Conservation (phyloP, 1,139 yeast genomes). For the Yamadazyma sp. region DNA sequence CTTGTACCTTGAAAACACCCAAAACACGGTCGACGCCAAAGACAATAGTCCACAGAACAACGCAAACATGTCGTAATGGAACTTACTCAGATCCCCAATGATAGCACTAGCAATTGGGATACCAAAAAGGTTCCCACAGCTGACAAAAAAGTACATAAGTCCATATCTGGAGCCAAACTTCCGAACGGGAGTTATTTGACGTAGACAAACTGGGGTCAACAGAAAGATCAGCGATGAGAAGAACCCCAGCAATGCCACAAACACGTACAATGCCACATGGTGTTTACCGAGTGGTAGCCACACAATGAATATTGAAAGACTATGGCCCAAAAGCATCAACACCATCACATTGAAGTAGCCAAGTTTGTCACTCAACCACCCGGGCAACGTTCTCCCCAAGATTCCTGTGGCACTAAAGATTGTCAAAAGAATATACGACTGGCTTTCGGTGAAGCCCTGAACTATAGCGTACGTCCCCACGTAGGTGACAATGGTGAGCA, state of each 20-base stretch:
- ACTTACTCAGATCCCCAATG: conserved; percentile 32
- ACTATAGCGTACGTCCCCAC: conserved; percentile 45
- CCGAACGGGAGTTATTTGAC: conserved; percentile 32
- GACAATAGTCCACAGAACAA: conserved; percentile 36
- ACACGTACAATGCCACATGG: conserved; percentile 30
- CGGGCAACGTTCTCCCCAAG: conserved; percentile 40
- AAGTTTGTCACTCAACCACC: conserved; percentile 34
- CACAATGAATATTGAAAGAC: conserved; percentile 31
- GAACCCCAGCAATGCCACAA: conserved; percentile 30
- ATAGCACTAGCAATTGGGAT: conserved; percentile 48
- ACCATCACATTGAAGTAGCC: conserved; percentile 44
- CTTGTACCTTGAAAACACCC: conserved; percentile 33
- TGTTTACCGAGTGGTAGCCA: conserved; percentile 43
- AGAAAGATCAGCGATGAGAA: conserved; percentile 28
- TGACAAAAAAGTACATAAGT: conserved; percentile 36
- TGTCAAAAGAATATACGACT: conserved; percentile 37
- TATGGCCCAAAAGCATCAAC: conserved; percentile 31
- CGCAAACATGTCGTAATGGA: conserved; percentile 34
- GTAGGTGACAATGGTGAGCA: conserved; percentile 49
- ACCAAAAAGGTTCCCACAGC: conserved; percentile 41
- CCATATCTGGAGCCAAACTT: conserved; percentile 46
- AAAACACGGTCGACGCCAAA: conserved; percentile 27
- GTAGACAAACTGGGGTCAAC: conserved; percentile 41
- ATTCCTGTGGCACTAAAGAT: conserved; percentile 43
- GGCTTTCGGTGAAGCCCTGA: conserved; percentile 37